These are phyloP conservation scores for Penicillium roqueforti DNA, from an alignment of 495 filamentous ascomycete genomes.

Conservation along the genomic window DNA sequence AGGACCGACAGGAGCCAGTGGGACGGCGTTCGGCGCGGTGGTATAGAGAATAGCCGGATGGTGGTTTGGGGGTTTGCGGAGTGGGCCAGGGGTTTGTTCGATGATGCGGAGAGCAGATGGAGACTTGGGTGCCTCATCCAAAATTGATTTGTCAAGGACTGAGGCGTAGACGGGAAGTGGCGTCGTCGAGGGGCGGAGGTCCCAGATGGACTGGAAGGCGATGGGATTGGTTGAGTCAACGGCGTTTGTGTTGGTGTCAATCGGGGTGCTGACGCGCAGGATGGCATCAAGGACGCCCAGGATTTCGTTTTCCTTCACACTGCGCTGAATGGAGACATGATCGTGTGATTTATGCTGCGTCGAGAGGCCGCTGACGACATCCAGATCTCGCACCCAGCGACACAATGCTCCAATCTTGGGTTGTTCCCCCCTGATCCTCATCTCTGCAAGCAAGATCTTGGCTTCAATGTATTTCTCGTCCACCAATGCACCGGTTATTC, in stretches of 20 bases:
- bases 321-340: conserved; percentile 19
- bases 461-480: conserved; percentile 37
- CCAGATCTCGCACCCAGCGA: conserved; percentile 40
- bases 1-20: conserved; percentile 23
- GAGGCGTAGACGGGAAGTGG: conserved; percentile 32
- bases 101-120: conserved; percentile 32
- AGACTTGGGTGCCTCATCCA: conserved; percentile 26
- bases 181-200: conserved; percentile 31
- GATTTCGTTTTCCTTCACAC: conserved; percentile 25
- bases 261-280: conserved; percentile 35
- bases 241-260: conserved; percentile 27
- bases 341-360: conserved; percentile 26
- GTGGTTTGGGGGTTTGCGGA: conserved; percentile 39
- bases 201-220: conserved; percentile 39
- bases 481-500: conserved; percentile 35
- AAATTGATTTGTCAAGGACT: conserved; percentile 36
- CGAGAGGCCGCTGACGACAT: conserved; percentile 39
- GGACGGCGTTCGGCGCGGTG: conserved; percentile 30
- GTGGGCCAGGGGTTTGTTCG: conserved; percentile 31
- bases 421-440: conserved; percentile 35
- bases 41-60: conserved; percentile 39
- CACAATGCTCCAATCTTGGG: conserved; percentile 40
- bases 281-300: conserved; percentile 36
- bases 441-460: conserved; percentile 34
- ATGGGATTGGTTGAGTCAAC: conserved; percentile 29